Evolutionary conservation across 164 flowering plant genomes (phyloP).

Genomic region (Kalanchoe fedtschenkoi): DNA sequence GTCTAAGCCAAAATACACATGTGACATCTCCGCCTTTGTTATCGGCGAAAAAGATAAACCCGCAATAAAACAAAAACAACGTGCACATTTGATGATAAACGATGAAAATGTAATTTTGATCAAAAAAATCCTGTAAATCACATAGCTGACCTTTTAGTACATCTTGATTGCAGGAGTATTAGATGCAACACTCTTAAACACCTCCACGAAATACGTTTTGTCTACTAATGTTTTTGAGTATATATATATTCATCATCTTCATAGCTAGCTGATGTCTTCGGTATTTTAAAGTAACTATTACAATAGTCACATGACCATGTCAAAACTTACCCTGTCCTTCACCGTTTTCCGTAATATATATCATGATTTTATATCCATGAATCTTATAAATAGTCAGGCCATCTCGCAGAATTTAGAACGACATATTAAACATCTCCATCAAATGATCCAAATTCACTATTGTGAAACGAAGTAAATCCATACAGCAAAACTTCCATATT

Average conservation of each 20-base stretch:
- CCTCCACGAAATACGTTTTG: conserved; percentile 88
- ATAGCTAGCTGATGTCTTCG: conserved; percentile 86
- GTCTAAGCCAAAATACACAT: no score
- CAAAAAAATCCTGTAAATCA: no score
- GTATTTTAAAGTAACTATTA: conserved; percentile 82
- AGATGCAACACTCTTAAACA: conserved; percentile 93
- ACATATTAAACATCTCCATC: conserved; percentile 97
- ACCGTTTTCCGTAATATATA: conserved; percentile 96
- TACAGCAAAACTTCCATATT: conserved; percentile 78
- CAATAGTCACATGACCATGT: conserved; percentile 99
- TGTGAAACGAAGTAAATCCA: conserved; percentile 82
- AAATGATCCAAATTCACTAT: conserved; percentile 80
- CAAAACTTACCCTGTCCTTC: conserved; percentile 99
- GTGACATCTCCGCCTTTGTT: no score
- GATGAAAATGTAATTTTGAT: no score
- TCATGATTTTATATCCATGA: conserved; percentile 80
- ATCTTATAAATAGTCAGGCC: conserved; percentile 94
- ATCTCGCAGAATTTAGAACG: conserved; percentile 85
- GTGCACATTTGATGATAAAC: neutral
- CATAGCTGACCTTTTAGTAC: conserved; percentile 97
- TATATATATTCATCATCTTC: conserved; percentile 84
- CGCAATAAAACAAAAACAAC: neutral
- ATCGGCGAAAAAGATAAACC: no score
- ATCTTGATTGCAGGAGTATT: conserved; percentile 91
- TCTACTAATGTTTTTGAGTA: conserved; percentile 88